Evolutionary conservation across 805 yeast genomes (phyloP), one percentile per base, ranked within the genome.

Genomic region (Nakazawaea holstii): DNA sequence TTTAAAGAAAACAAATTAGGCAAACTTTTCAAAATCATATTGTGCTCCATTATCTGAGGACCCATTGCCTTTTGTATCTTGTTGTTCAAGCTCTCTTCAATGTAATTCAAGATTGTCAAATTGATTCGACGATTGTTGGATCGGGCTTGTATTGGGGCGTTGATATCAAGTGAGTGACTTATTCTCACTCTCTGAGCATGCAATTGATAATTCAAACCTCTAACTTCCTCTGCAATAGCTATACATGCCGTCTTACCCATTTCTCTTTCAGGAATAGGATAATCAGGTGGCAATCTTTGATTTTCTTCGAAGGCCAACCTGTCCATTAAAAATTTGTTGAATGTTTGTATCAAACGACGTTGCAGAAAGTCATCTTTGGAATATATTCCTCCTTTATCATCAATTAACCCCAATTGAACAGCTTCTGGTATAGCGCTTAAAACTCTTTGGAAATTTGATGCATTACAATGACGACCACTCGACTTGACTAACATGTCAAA

Each of bases 401-500:
- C 77, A 1, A 82, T 55, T 11, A 88, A 66, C 0, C 82, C 83
- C 29, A 76, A 59, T 4, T 68, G 67, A 15, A 66, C 59, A 0
- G 87, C 87, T 30, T 77, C 78, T 1, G 74, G 72, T 6, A 71
- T 61, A 1, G 73, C 60, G 8, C 72, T 68, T 35, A 85, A 59
- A 4, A 79, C 61, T 32, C 71, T 67, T 53, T 81, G 84, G 58
- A 92, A 89, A 59, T 94, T 94, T 1, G 90, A 72, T 0, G 96
- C 84, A 35, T 87, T 79, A 56, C 92, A 89, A 55, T 86, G 87
- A 35, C 77, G 76, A 0, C 95, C 94, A 11, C 75, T 66, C 0
- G 96, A 89, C 60, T 87, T 87, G 37, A 74, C 75, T 66, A 92
- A 75, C 99, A 94, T 92, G 59, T 95, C 98, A 65, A 80, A 88